Percentiles rank a stretch among this genome's conserved stretches.
phyloP scores from a whole-genome alignment of 2,329 filamentous ascomycete genomes.

The Epichloe bromicola region DNA sequence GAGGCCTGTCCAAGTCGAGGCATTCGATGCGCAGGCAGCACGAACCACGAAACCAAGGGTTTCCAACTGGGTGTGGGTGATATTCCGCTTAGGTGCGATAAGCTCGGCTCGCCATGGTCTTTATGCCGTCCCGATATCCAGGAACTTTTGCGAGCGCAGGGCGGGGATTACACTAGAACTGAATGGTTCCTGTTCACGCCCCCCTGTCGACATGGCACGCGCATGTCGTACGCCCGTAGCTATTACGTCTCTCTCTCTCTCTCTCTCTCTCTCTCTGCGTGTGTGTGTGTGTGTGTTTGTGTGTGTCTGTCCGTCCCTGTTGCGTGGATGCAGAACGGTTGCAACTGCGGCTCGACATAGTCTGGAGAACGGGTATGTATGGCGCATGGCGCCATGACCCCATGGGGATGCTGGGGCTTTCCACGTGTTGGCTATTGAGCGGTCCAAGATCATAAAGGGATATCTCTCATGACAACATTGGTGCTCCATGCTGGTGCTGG shows the following conservation, averaged over 20 bases:
- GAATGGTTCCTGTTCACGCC: constrained; percentile 3
- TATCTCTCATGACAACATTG: neutral
- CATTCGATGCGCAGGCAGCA: neutral
- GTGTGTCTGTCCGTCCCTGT: no score
- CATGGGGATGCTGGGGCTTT: constrained; percentile 6
- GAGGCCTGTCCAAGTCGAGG: neutral
- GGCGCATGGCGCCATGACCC: constrained; percentile 5
- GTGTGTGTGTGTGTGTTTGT: no score
- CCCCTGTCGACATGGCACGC: constrained; percentile 1
- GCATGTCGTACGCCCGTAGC: no score
- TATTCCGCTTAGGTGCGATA: neutral
- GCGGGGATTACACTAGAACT: constrained; percentile 8
- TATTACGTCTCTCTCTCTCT: no score
- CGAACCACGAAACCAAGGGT: neutral
- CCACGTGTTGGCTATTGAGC: constrained; percentile 6
- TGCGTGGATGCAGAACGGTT: neutral
- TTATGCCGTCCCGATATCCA: neutral
- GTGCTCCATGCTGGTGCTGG: no score
- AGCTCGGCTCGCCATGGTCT: neutral
- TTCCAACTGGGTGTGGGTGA: neutral
- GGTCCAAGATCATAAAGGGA: neutral
- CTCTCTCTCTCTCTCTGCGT: no score
- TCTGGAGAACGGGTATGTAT: neutral
- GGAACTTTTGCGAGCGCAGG: constrained; percentile 13
- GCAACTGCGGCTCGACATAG: neutral